Evolutionary conservation across 352 stramenopile species (phyloP).

Genomic region (Plasmopara viticola): DNA sequence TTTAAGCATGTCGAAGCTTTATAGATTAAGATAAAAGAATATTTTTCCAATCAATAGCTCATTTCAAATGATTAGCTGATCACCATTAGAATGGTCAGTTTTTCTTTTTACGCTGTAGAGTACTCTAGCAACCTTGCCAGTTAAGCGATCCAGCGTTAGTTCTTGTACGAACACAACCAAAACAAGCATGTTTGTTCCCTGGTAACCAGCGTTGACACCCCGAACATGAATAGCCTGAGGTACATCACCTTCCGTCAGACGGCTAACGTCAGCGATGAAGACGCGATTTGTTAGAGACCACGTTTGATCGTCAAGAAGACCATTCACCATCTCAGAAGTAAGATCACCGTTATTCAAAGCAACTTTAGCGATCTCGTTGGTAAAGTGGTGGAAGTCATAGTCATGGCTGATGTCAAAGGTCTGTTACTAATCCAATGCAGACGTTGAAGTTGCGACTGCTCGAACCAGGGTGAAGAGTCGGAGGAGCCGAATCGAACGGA

Average conservation of each 20-base stretch:
- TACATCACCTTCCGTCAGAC: conserved; percentile 1
- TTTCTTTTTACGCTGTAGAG: neutral
- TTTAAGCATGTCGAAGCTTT: neutral
- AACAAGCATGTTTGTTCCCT: conserved; percentile 2
- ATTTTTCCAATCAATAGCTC: too few species aligned
- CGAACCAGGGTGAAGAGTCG: neutral
- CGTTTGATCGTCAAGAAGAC: conserved; percentile 2
- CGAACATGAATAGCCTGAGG: conserved; percentile 1
- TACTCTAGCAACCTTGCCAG: neutral
- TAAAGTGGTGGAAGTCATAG: conserved; percentile 1
- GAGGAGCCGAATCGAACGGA: neutral
- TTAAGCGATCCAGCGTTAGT: neutral
- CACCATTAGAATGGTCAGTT: neutral
- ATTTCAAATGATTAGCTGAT: neutral
- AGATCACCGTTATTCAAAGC: conserved; percentile 2
- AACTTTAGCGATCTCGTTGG: neutral
- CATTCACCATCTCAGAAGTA: neutral
- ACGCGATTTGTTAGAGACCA: conserved; percentile 2
- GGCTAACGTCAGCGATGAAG: conserved; percentile 1
- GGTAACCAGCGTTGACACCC: conserved; percentile 2
- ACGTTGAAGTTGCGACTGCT: conserved; percentile 1
- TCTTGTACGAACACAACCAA: neutral
- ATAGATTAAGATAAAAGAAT: too few species aligned
- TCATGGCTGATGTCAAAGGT: neutral
- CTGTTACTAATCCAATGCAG: neutral